phyloP scores from a whole-genome alignment of 495 filamentous ascomycete species.

The Penicillium chermesinum region DNA sequence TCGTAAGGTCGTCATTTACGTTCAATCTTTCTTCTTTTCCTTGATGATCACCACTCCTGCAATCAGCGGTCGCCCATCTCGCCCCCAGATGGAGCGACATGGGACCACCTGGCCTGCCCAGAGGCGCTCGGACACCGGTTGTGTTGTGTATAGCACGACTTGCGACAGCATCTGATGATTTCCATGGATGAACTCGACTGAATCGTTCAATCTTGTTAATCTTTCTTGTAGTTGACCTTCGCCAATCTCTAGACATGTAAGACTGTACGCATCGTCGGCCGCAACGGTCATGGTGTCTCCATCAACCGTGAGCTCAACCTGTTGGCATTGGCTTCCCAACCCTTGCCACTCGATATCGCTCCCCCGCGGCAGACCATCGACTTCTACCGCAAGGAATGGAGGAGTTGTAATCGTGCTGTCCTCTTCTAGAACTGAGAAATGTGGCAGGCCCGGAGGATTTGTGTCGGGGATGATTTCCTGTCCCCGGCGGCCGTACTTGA shows the following conservation, averaged over 20 bases:
- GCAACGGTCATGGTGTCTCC: constrained; percentile 20
- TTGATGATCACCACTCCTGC: constrained; percentile 37
- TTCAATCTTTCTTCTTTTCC: constrained; percentile 4
- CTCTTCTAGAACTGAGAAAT: constrained; percentile 24
- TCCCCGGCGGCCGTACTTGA: constrained; percentile 46
- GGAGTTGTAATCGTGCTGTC: constrained; percentile 35
- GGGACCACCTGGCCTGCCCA: constrained; percentile 42
- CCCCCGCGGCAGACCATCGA: constrained; percentile 62
- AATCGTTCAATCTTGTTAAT: constrained; percentile 19
- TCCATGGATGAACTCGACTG: constrained; percentile 14
- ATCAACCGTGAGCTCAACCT: constrained; percentile 16
- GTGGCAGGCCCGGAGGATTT: constrained; percentile 20
- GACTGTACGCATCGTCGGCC: constrained; percentile 19
- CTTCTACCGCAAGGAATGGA: constrained; percentile 67
- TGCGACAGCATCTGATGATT: constrained; percentile 17
- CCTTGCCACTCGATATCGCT: constrained; percentile 73
- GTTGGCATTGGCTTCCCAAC: constrained; percentile 33
- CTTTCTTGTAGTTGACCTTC: constrained; percentile 7
- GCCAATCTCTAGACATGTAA: constrained; percentile 31
- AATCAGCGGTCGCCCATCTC: constrained; percentile 29
- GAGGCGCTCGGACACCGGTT: constrained; percentile 15
- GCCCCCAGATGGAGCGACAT: constrained; percentile 44
- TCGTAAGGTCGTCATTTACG: not conserved
- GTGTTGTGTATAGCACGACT: constrained; percentile 33
- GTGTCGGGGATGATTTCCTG: constrained; percentile 16